A percentile compares a stretch with the other conserved stretches of the same genome.
Conservation (phyloP, 129 eudicot genomes). For the Lonicera japonica region DNA sequence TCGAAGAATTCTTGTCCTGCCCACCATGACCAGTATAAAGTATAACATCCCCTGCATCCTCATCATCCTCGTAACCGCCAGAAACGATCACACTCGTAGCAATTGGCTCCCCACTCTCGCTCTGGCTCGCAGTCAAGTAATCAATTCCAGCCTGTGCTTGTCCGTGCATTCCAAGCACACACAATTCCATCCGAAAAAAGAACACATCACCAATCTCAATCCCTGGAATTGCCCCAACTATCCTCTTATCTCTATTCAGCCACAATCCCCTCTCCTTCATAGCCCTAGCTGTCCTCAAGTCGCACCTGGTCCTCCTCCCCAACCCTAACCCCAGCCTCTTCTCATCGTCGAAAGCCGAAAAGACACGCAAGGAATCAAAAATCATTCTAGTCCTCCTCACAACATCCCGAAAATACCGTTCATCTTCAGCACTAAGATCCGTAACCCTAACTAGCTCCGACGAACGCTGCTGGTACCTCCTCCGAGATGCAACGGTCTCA, state of each 20-base stretch:
- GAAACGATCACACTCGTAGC: conserved; percentile 76
- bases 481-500: conserved; percentile 21
- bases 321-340: conserved; percentile 16
- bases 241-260: conserved; percentile 64
- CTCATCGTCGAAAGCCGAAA: conserved; percentile 36
- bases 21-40: conserved; percentile 82
- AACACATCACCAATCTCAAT: conserved; percentile 61
- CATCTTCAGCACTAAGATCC: conserved; percentile 45
- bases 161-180: conserved; percentile 80
- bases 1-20: conserved; percentile 45
- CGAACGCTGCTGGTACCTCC: conserved; percentile 37
- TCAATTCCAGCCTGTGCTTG: conserved; percentile 77
- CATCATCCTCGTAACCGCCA: conserved; percentile 87
- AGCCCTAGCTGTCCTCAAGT: conserved; percentile 40
- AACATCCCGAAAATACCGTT: conserved; percentile 41
- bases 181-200: conserved; percentile 62
- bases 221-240: conserved; percentile 72
- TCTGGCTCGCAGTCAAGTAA: conserved; percentile 46
- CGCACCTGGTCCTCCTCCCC: conserved; percentile 38
- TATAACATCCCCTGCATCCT: conserved; percentile 60
- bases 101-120: conserved; percentile 70
- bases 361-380: conserved; percentile 49
- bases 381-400: conserved; percentile 51
- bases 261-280: conserved; percentile 63
- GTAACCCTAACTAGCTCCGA: conserved; percentile 69